Base-by-base conservation (phyloP, 192 early-diverging fungal species). In the Umbelopsis ramanniana region DNA sequence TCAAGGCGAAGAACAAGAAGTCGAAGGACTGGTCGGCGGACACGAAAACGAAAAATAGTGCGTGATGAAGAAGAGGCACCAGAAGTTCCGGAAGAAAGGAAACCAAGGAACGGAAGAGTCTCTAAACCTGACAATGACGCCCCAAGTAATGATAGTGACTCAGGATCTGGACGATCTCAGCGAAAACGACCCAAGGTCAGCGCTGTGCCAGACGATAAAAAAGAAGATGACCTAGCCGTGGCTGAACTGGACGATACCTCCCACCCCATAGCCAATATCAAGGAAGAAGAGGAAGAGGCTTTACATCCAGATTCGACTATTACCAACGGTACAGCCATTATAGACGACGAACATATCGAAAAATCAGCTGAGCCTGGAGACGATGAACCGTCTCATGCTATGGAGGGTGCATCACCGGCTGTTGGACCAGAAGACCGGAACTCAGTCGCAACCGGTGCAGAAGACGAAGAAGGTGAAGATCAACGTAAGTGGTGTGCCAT, bases 391-490 rank as follows among this genome's bases (percentile, higher is more conserved):
- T 12, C 26, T 29, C 23, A 63, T 19, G 14, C 57, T 37, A 26
- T 63, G 26, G 57, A 63, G 35, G 33, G 14, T 35, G 29, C 14
- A 22, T 63, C 57, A 14, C 29, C 57, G 2, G 33, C 17, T 35
- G 15, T 37, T 6, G 57, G 26, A 33, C 24, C 29, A n/a, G 57
- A 63, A 63, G 57, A 63, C 15, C 15, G n/a, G 2, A 29, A 8
- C 15, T 35, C n/a, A 24, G 35, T 33, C 46, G 17, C 24, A 19
- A 12, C 17, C 2, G 22, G 21, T 46, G 45, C 35, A 37, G 52
- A 68, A 17, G 43, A 67, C 17, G 71, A 76, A 50, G 52, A 74
- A 68, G 24, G 47, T 17, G 33, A 52, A 68, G 43, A 45, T 52
- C 35, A 46, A 52, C 33, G 40, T 69, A 57, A 63, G 29, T 33